These are phyloP conservation scores for Penicillium goetzii DNA, from an alignment of 495 filamentous ascomycete species.

Conservation along the genomic window DNA sequence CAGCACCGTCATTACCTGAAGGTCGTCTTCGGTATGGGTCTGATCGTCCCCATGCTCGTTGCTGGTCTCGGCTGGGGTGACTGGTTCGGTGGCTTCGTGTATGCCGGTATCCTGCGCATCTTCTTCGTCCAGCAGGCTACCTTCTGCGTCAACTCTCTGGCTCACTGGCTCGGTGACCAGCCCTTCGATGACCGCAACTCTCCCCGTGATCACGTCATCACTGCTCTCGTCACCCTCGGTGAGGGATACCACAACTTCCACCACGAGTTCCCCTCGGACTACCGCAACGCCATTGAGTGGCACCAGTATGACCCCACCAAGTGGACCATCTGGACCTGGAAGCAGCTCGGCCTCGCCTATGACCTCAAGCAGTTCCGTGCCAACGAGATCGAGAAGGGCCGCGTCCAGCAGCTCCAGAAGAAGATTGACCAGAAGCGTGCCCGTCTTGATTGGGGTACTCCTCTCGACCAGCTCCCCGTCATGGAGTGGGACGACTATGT, in stretches of 20 bases:
- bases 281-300: conserved; percentile 98
- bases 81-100: conserved; percentile 89
- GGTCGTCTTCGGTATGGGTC: conserved; percentile 83
- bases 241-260: conserved; percentile 99
- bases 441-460: conserved; percentile 92
- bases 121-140: conserved; percentile 99
- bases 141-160: conserved; percentile 98
- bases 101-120: conserved; percentile 92
- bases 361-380: conserved; percentile 96
- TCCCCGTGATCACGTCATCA: conserved; percentile 94
- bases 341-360: conserved; percentile 91
- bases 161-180: conserved; percentile 99
- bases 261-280: conserved; percentile 98
- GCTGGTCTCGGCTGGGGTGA: conserved; percentile 90
- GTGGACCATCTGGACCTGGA: conserved; percentile 94
- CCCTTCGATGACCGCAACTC: conserved; percentile 99
- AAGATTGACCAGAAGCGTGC: conserved; percentile 96
- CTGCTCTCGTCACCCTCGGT: conserved; percentile 91
- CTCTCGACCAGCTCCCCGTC: conserved; percentile 91
- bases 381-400: conserved; percentile 99
- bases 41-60: conserved; percentile 81
- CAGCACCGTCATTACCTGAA: conserved; percentile 95
- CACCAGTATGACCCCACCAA: conserved; percentile 99
- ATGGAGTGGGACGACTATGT: conserved; percentile 97
- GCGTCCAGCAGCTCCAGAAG: conserved; percentile 96